Conservation (phyloP, 768 basidiomycete genomes). For the Lactarius akahatsu region DNA sequence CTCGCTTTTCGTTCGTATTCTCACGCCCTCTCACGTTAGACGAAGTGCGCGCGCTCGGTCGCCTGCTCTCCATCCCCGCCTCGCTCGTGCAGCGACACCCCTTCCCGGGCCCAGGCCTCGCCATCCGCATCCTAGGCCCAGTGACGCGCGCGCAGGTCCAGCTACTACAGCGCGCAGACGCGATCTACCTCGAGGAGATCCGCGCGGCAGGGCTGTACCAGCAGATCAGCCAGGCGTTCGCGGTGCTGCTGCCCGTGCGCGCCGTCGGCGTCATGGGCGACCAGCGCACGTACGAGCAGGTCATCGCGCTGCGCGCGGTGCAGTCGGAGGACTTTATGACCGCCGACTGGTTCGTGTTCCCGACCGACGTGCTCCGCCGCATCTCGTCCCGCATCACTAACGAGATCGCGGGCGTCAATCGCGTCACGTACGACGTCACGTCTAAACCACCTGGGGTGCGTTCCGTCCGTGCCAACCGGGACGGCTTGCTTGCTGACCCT, state of each 20-base stretch:
- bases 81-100: slow-evolving; percentile 96
- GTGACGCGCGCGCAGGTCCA: slow-evolving; percentile 92
- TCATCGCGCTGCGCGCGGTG: slow-evolving; percentile 92
- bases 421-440: slow-evolving; percentile 94
- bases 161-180: slow-evolving; percentile 88
- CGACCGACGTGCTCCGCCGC: slow-evolving; percentile 79
- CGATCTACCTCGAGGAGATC: slow-evolving; percentile 98
- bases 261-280: slow-evolving; percentile 99
- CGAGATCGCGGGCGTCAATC: slow-evolving; percentile 94
- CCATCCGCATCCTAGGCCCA: slow-evolving; percentile 95
- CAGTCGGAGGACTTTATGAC: slow-evolving; percentile 99
- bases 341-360: slow-evolving; percentile 99
- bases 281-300: slow-evolving; percentile 94
- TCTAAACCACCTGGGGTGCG: slow-evolving; percentile 91
- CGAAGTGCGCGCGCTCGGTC: slow-evolving; percentile 91
- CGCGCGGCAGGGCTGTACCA: slow-evolving; percentile 89
- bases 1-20: too few relatives aligned
- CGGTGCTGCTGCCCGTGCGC: slow-evolving; percentile 91
- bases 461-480: too few relatives aligned
- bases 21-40: slow-evolving; percentile 47
- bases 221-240: slow-evolving; percentile 94
- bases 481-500: slow-evolving; percentile 18
- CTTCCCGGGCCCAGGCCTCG: slow-evolving; percentile 97
- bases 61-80: slow-evolving; percentile 86
- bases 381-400: slow-evolving; percentile 98